These are phyloP conservation scores for Hyaloperonospora arabidopsidis DNA, from an alignment of 352 stramenopile genomes.

Conservation along the genomic window DNA sequence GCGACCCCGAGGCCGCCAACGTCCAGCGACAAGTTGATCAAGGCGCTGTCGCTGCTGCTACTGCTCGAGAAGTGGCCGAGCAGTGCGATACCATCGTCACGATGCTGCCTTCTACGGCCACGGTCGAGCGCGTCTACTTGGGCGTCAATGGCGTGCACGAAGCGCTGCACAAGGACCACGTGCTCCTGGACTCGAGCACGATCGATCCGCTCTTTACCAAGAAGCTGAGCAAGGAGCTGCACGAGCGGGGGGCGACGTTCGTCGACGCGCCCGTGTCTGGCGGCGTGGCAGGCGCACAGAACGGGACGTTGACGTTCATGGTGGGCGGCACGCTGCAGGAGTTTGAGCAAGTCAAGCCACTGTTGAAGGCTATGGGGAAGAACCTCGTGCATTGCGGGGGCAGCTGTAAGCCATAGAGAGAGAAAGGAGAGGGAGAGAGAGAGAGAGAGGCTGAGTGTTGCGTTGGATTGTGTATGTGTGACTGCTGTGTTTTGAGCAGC, in stretches of 20 bases:
- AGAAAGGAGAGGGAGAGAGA: constrained; percentile 9
- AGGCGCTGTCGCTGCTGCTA: constrained; percentile 41
- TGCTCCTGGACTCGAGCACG: constrained; percentile 94
- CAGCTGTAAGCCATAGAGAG: constrained; percentile 57
- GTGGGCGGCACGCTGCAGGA: constrained; percentile 70
- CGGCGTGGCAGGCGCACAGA: constrained; percentile 91
- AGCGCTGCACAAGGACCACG: constrained; percentile 54
- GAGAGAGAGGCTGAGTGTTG: background rate
- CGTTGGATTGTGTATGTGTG: constrained; percentile 1
- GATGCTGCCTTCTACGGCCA: constrained; percentile 90
- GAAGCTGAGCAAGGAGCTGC: constrained; percentile 63
- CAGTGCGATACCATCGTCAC: constrained; percentile 86
- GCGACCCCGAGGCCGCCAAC: constrained; percentile 55
- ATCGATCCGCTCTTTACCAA: constrained; percentile 91
- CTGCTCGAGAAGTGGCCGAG: constrained; percentile 64
- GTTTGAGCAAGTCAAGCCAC: constrained; percentile 64
- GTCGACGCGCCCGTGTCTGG: constrained; percentile 95
- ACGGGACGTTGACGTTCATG: constrained; percentile 98
- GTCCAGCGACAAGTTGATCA: constrained; percentile 46
- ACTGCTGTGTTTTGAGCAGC: constrained; percentile 31
- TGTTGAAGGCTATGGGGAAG: constrained; percentile 90
- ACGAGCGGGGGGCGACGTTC: constrained; percentile 55
- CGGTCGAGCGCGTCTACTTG: constrained; percentile 82
- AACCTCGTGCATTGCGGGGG: constrained; percentile 91
- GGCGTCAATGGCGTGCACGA: constrained; percentile 64